Conservation (phyloP, 345 rosid genomes). For the Eucalyptus polyanthemos region DNA sequence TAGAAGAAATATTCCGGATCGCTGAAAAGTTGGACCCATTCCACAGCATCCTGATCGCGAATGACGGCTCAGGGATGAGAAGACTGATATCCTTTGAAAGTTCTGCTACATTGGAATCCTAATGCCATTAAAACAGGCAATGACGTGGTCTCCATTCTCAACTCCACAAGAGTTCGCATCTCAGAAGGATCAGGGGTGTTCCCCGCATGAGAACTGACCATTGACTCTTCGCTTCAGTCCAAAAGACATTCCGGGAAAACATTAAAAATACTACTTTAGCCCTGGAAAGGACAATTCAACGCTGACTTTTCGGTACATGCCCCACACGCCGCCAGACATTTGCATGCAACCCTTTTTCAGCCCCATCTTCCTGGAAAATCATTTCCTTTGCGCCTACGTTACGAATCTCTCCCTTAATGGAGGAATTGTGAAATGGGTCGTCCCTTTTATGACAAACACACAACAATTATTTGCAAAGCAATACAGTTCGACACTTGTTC, state of each 20-base stretch:
- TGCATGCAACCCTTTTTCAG: background rate
- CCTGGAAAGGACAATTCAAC: background rate
- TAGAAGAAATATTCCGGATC: fast-evolving
- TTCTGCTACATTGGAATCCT: background rate
- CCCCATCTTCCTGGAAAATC: background rate
- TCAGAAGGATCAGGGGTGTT: fast-evolving
- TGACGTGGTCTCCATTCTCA: background rate
- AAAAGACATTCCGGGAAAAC: background rate
- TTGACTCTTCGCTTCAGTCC: background rate
- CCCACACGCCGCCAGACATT: background rate
- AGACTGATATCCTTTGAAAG: background rate
- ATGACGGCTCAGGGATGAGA: background rate
- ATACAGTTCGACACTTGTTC: background rate
- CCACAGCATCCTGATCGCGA: background rate
- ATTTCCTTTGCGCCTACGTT: background rate
- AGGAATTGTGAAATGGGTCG: background rate
- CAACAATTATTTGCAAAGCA: background rate
- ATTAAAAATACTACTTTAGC: no score
- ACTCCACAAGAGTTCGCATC: fast-evolving
- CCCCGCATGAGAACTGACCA: background rate
- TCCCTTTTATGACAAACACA: background rate
- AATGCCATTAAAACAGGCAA: background rate
- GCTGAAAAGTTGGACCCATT: background rate
- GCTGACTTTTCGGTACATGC: background rate
- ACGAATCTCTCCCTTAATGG: background rate